phyloP scores from a whole-genome alignment of 2,329 filamentous ascomycete species.

The Phaeophleospora eucalypticola region DNA sequence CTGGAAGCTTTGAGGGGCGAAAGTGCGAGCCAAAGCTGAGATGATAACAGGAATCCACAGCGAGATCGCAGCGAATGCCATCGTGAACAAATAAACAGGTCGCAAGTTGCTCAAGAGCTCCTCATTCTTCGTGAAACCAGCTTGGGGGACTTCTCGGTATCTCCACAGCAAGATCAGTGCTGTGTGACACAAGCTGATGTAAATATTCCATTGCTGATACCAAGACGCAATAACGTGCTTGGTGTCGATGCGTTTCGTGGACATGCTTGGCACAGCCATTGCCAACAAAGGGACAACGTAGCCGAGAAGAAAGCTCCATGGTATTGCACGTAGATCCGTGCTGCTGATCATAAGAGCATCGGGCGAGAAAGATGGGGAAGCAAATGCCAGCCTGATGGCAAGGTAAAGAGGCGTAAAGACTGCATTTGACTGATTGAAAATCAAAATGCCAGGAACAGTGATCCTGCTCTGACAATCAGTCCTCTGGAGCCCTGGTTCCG shows the following conservation, averaged over 20 bases:
- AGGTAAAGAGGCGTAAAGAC: background rate
- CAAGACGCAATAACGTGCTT: background rate
- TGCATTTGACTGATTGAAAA: conserved; percentile 1
- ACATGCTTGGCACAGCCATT: background rate
- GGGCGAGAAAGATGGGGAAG: background rate
- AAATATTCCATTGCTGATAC: conserved; percentile 1
- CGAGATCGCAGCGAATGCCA: background rate
- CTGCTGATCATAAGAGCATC: background rate
- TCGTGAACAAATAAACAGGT: background rate
- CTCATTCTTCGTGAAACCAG: background rate
- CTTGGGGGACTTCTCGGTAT: background rate
- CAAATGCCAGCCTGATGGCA: background rate
- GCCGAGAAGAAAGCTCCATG: background rate
- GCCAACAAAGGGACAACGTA: background rate
- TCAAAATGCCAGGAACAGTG: background rate
- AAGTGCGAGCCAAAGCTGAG: background rate
- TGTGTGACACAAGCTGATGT: background rate
- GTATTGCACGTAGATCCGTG: background rate
- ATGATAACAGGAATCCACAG: background rate
- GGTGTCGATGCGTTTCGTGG: background rate
- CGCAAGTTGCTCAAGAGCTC: background rate
- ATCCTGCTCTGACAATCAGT: background rate
- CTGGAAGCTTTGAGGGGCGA: background rate
- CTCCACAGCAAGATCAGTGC: background rate
- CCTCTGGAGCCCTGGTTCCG: background rate